phyloP scores from a whole-genome alignment of 108 stramenopile species.

The Conticribra weissflogii region DNA sequence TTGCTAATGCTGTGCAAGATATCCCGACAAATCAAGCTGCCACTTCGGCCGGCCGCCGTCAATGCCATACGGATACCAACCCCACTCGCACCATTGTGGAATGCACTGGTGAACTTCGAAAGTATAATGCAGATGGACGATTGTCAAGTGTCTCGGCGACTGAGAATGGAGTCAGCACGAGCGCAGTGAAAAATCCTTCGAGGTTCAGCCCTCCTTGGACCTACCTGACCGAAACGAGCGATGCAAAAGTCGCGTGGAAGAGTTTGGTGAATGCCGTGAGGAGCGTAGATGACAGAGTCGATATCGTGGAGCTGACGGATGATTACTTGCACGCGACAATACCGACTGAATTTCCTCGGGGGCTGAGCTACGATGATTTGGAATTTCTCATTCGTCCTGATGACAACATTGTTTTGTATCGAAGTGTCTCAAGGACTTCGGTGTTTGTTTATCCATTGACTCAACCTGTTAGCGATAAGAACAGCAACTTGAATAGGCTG shows the following conservation, averaged over 20 bases:
- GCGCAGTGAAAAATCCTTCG: constrained; percentile 77
- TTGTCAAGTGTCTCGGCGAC: constrained; percentile 77
- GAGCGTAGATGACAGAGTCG: constrained; percentile 55
- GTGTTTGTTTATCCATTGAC: constrained; percentile 93
- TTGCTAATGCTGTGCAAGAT: constrained; percentile 23
- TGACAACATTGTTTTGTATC: constrained; percentile 86
- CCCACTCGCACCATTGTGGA: constrained; percentile 76
- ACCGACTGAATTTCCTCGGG: constrained; percentile 71
- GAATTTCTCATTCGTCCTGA: constrained; percentile 89
- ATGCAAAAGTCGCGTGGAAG: constrained; percentile 70
- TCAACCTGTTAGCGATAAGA: constrained; percentile 88
- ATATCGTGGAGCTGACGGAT: constrained; percentile 79
- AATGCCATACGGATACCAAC: constrained; percentile 76
- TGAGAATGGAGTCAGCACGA: constrained; percentile 80
- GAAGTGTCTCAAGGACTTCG: constrained; percentile 80
- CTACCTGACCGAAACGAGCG: constrained; percentile 77
- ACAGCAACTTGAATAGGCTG: constrained; percentile 82
- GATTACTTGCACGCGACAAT: constrained; percentile 79
- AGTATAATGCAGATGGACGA: constrained; percentile 50
- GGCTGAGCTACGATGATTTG: constrained; percentile 81
- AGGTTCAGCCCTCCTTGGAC: constrained; percentile 84
- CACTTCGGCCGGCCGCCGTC: constrained; percentile 77
- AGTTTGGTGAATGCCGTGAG: constrained; percentile 66
- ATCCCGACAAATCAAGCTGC: constrained; percentile 58
- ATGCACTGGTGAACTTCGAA: constrained; percentile 63